A percentile compares a stretch with the other conserved stretches of the same genome.
phyloP scores from a whole-genome alignment of 768 basidiomycete genomes.

The Lentinula detonsa region DNA sequence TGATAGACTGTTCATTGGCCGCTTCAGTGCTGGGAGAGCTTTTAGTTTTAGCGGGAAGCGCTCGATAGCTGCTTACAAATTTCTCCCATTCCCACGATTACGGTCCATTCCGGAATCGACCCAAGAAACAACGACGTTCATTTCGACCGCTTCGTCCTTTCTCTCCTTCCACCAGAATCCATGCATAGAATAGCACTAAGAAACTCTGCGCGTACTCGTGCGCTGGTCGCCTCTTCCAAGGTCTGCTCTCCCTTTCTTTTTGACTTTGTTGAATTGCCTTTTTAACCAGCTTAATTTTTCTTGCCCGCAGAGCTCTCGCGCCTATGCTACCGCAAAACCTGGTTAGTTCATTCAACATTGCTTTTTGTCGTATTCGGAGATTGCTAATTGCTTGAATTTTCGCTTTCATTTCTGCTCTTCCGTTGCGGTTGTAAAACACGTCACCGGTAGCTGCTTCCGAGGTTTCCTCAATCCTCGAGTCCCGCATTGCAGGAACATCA shows the following conservation, averaged over 20 bases:
- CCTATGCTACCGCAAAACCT: conserved; percentile 98
- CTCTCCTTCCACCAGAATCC: conserved; percentile 34
- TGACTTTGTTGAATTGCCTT: conserved; percentile 11
- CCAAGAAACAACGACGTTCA: conserved; percentile 35
- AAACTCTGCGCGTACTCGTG: conserved; percentile 76
- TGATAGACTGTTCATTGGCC: conserved; percentile 6
- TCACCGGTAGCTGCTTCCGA: conserved; percentile 85
- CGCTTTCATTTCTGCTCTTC: conserved; percentile 10
- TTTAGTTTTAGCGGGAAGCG: not conserved
- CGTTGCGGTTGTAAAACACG: conserved; percentile 23
- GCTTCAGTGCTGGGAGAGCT: not conserved
- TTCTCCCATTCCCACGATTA: not conserved
- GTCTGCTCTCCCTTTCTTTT: conserved; percentile 31
- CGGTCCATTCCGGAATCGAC: not conserved
- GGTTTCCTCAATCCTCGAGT: conserved; percentile 98
- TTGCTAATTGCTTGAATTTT: conserved; percentile 10
- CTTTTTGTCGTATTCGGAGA: conserved; percentile 11
- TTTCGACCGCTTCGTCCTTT: conserved; percentile 28
- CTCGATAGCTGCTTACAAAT: not conserved
- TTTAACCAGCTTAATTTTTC: conserved; percentile 13
- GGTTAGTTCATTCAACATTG: conserved; percentile 37
- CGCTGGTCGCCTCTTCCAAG: conserved; percentile 62
- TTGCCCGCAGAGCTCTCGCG: conserved; percentile 56
- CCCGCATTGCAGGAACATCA: conserved; percentile 90
- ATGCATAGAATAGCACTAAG: conserved; percentile 85